Evolutionary conservation across 108 stramenopile species (phyloP).

Genomic region (Pseudonitzschia pungens): DNA sequence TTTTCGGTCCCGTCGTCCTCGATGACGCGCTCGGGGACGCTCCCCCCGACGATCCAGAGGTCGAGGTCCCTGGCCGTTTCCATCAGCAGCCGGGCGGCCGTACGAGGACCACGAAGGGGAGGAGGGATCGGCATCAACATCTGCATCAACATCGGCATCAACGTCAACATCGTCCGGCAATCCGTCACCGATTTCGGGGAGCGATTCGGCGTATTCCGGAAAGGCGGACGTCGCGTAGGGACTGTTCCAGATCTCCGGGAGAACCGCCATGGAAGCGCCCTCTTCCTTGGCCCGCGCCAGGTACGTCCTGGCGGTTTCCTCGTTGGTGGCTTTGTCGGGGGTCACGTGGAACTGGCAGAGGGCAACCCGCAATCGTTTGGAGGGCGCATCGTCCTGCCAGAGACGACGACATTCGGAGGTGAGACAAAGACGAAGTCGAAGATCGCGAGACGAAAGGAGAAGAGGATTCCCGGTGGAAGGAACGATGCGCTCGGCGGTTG

Average conservation of each 20-base stretch:
- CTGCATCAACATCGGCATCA: neutral
- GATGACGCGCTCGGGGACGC: constrained; percentile 84
- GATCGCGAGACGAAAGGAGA: neutral
- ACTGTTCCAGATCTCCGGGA: constrained; percentile 98
- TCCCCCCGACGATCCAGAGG: constrained; percentile 95
- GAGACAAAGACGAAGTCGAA: neutral
- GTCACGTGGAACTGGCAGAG: constrained; percentile 91
- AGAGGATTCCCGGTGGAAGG: neutral
- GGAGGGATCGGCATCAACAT: neutral
- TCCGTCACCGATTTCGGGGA: constrained; percentile 69
- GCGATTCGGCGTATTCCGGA: constrained; percentile 91
- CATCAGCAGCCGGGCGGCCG: constrained; percentile 53
- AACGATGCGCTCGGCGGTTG: neutral
- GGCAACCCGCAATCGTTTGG: constrained; percentile 71
- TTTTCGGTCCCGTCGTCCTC: constrained; percentile 44
- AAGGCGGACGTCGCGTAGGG: constrained; percentile 97
- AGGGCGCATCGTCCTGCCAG: neutral
- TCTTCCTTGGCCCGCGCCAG: constrained; percentile 63
- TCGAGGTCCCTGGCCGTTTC: constrained; percentile 63
- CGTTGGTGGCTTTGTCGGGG: constrained; percentile 77
- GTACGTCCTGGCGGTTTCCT: constrained; percentile 61
- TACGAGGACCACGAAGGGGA: constrained; percentile 16
- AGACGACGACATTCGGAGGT: constrained; percentile 31
- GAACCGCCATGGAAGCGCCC: constrained; percentile 82
- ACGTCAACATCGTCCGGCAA: neutral